Percentiles rank a stretch among this genome's conserved stretches.
Conservation (phyloP, 106 monocot species). For the Apostasia ramifera region DNA sequence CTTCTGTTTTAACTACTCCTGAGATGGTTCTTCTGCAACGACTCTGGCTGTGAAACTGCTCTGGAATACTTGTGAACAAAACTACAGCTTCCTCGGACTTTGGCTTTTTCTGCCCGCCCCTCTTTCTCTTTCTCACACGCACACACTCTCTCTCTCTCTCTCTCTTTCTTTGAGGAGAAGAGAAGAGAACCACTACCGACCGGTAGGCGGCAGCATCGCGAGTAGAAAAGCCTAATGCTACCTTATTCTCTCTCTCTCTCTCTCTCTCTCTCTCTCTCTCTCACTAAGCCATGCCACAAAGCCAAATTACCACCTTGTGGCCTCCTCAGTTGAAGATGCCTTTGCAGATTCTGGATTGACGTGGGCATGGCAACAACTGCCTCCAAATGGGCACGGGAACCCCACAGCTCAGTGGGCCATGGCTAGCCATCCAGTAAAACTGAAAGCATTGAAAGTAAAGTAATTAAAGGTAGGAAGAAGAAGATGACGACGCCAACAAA, state of each 20-base stretch:
- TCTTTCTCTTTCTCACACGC: background rate
- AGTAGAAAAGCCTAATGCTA: background rate
- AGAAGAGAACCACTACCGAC: conserved; percentile 7
- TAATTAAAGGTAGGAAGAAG: too few relatives aligned
- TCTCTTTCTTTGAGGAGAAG: background rate
- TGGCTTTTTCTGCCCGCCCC: background rate
- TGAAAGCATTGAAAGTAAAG: too few relatives aligned
- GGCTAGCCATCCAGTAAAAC: too few relatives aligned
- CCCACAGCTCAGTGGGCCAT: too few relatives aligned
- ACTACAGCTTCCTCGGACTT: background rate
- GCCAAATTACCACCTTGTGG: too few relatives aligned
- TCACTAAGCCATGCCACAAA: too few relatives aligned
- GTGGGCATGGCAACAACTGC: too few relatives aligned
- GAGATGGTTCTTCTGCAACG: background rate
- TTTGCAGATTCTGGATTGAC: too few relatives aligned
- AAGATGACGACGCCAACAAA: too few relatives aligned
- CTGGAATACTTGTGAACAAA: background rate
- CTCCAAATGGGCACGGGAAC: too few relatives aligned
- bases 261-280: too few relatives aligned
- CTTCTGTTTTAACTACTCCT: background rate
- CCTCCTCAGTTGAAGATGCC: too few relatives aligned
- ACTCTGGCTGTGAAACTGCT: background rate
- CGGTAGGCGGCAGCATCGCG: background rate
- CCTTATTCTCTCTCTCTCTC: background rate
- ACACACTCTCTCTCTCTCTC: background rate